Evolutionary conservation across 1,139 yeast species (phyloP), one percentile per base, ranked within the genome.

Genomic region (Hemisphaericaspora xylofermentans): DNA sequence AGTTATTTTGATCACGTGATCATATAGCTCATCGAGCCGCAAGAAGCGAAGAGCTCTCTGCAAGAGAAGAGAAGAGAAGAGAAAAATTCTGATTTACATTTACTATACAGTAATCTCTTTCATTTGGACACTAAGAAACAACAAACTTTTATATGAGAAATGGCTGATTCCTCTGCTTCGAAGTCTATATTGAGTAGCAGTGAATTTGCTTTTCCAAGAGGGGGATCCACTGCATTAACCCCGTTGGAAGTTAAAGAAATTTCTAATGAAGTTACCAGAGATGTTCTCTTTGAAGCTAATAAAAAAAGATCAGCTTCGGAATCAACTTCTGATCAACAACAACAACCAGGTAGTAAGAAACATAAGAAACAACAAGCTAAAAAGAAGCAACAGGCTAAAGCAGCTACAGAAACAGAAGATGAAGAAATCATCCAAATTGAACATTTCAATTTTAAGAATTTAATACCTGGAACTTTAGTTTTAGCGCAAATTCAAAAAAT

Each of bases 191-290:
- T 70, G 43, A 67, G 65, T 44, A 68, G 69, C 46, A 76, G 72
- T 48, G 94, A 86, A 49, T 76, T 81, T 40, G 79, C 95, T 15
- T 93, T 93, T 59, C 98, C 98, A 38, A 84, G 99, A 79, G 98
- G 98, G 54, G 97, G 97, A 42, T 80, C 86, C 9, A 78, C 91
- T 18, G 88, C 82, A 14, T 75, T 91, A 60, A 80, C 96, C 2
- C 91, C 98, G 4, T 68, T 93, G 51, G 99, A 93, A 65, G 82
- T 88, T 52, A 89, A 89, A 61, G 95, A 89, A 59, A 94, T 91
- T 41, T 83, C 96, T 31, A 89, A 88, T 57, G 96, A 93, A 61
- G 98, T 94, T 34, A 82, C 91, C 25, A 78, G 78, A 52, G 98
- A 93, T 68, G 95, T 87, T 21, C 69, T 88, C 42, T 86, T 86